Percentiles rank a stretch among this genome's conserved stretches.
phyloP scores from a whole-genome alignment of 2,329 filamentous ascomycete genomes.

The Monilinia vaccinii-corymbosi region DNA sequence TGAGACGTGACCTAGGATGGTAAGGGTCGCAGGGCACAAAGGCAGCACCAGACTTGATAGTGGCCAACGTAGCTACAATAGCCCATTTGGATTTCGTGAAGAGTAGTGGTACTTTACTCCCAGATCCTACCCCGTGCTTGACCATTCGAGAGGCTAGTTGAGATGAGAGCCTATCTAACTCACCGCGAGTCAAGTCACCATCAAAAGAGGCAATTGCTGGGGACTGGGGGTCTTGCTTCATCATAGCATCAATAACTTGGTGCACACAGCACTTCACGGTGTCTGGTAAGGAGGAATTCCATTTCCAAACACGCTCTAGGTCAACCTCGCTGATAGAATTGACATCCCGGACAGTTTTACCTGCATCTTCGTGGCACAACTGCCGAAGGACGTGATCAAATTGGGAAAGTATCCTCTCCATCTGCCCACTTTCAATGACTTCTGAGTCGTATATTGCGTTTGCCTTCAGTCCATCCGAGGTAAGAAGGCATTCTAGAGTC shows the following conservation, averaged over 20 bases:
- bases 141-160: slow-evolving; percentile 10
- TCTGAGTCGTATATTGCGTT: slow-evolving; percentile 4
- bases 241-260: slow-evolving; percentile 13
- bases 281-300: slow-evolving; percentile 14
- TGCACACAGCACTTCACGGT: slow-evolving; percentile 17
- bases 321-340: slow-evolving; percentile 8
- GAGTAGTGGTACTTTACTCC: slow-evolving; percentile 18
- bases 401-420: slow-evolving; percentile 1
- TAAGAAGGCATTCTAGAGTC: background rate
- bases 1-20: slow-evolving; percentile 21
- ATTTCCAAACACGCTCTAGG: slow-evolving; percentile 4
- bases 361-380: background rate
- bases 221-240: slow-evolving; percentile 10
- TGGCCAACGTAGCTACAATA: slow-evolving; percentile 25
- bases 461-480: background rate
- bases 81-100: slow-evolving; percentile 28
- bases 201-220: slow-evolving; percentile 4
- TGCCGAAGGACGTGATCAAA: background rate
- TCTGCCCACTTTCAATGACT: background rate
- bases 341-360: background rate
- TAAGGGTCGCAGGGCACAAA: slow-evolving; percentile 29
- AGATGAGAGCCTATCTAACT: background rate
- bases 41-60: slow-evolving; percentile 26
- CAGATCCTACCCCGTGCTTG: slow-evolving; percentile 14
- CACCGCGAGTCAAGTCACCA: background rate